Evolutionary conservation across 2,329 filamentous ascomycete species (phyloP).

Genomic region (Acrocalymma vagum): DNA sequence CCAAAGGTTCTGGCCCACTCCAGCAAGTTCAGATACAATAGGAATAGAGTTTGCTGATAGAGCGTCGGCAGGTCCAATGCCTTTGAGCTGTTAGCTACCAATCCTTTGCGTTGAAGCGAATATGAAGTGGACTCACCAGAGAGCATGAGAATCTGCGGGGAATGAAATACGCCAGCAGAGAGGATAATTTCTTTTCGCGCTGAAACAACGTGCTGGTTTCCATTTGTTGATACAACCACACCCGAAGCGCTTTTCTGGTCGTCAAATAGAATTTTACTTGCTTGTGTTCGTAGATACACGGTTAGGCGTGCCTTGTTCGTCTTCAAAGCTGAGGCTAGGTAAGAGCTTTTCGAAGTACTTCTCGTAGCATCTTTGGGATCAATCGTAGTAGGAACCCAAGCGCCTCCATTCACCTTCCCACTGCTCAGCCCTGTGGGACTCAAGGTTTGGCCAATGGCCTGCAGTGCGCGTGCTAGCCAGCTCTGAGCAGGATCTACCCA

Average conservation of each 20-base stretch:
- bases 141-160: constrained; percentile 48
- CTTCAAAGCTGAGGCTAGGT: constrained; percentile 16
- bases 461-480: constrained; percentile 31
- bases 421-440: constrained; percentile 28
- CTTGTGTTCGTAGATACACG: constrained; percentile 21
- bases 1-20: constrained; percentile 37
- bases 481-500: constrained; percentile 33
- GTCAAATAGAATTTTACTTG: constrained; percentile 25
- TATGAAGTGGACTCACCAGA: constrained; percentile 24
- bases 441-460: constrained; percentile 25
- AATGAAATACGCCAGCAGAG: constrained; percentile 51
- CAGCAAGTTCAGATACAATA: constrained; percentile 28
- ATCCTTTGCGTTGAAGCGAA: not conserved
- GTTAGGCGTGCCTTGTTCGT: constrained; percentile 9
- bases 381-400: constrained; percentile 39
- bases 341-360: constrained; percentile 28
- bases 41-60: constrained; percentile 25
- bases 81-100: constrained; percentile 34
- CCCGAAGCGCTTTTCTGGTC: constrained; percentile 25
- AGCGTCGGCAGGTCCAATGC: constrained; percentile 36
- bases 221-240: constrained; percentile 37
- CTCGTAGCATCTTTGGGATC: constrained; percentile 29
- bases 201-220: constrained; percentile 15
- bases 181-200: constrained; percentile 53
- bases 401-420: constrained; percentile 28